Base-by-base conservation (phyloP, 129 eudicot species). In the Pseudognaphalium luteoalbum region DNA sequence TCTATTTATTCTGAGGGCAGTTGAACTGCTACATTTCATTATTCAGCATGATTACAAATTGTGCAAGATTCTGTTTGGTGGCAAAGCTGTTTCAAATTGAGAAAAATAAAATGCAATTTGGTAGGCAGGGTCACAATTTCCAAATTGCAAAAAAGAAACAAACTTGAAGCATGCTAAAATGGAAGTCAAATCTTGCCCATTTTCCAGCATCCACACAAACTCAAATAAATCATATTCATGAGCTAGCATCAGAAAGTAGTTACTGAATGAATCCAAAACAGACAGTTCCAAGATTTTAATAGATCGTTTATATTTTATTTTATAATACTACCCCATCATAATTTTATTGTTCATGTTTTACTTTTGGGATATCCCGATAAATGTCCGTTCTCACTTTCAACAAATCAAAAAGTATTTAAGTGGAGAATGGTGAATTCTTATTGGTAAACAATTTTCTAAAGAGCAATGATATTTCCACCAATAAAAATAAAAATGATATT, bases 21-120 rank as follows among this genome's bases (percentile, higher is more conserved):
- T 73, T 79, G 68, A 79, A 74, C 72, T 6, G 60, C 69, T 79
- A 65, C 78, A 65, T 65, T 25, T 35, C 68, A 79, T 79, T 9
- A 52, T 71, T 63, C 65, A n/a, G 33, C 5, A 44, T 14, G 62
- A 78, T 56, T 56, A 56, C 61, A 56, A 56, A 17, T n/a, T 17
- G 29, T 62, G 33, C 61, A 78, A 56, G 57, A 50, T 63, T 51
- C 67, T 71, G 58, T 63, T 71, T 72, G 78, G 78, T 79, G 47
- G 30, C 61, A 21, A 58, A 67, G 30, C 11, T 14, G 11, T 35
- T 61, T 61, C 3, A 16, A 4, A 14, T 42, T 47, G 5, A 14
- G 39, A 28, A 32, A 41, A 66, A n/a, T n/a, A 25, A 52, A 64
- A 7, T 50, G 7, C 42, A 72, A 72, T 14, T 79, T 56, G 50